Conservation (phyloP, 1,284 basidiomycete genomes). For the Wallemia ichthyophaga region DNA sequence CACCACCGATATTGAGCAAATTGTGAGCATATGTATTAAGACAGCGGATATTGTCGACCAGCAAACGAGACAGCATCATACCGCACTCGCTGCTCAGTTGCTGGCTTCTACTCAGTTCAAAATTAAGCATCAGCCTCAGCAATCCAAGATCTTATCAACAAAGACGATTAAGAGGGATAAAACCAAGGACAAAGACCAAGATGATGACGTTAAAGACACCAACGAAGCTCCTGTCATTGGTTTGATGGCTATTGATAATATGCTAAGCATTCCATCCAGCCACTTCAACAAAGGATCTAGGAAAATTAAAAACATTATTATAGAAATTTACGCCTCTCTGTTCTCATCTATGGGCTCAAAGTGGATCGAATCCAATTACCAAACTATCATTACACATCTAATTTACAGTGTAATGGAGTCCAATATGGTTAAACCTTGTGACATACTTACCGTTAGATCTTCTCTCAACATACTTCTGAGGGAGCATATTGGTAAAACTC, state of each 20-base stretch:
- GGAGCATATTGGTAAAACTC: conserved; percentile 55
- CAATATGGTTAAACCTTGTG: conserved; percentile 24
- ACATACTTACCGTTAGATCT: conserved; percentile 38
- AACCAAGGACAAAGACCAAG: conserved; percentile 18
- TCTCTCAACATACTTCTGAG: conserved; percentile 46
- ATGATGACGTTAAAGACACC: conserved; percentile 26
- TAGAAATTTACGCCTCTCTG: conserved; percentile 61
- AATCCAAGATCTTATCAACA: conserved; percentile 14
- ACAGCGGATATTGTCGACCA: conserved; percentile 57
- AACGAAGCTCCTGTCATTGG: conserved; percentile 23
- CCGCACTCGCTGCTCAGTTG: conserved; percentile 49
- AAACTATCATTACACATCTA: conserved; percentile 45
- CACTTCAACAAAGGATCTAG: conserved; percentile 45
- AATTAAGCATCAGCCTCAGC: conserved; percentile 17
- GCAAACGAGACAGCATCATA: conserved; percentile 44
- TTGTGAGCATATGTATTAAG: conserved; percentile 37
- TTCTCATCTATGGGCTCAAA: conserved; percentile 39
- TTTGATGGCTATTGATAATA: conserved; percentile 42
- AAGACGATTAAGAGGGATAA: conserved; percentile 26
- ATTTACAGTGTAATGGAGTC: conserved; percentile 25
- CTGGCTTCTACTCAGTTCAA: conserved; percentile 58
- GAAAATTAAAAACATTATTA: conserved; percentile 47
- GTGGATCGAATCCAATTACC: conserved; percentile 62
- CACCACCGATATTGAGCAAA: conserved; percentile 37
- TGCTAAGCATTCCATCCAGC: conserved; percentile 44